Percentiles rank a stretch among this genome's conserved stretches.
Evolutionary conservation across 805 yeast genomes (phyloP).

Genomic region (Metschnikowia aberdeeniae): DNA sequence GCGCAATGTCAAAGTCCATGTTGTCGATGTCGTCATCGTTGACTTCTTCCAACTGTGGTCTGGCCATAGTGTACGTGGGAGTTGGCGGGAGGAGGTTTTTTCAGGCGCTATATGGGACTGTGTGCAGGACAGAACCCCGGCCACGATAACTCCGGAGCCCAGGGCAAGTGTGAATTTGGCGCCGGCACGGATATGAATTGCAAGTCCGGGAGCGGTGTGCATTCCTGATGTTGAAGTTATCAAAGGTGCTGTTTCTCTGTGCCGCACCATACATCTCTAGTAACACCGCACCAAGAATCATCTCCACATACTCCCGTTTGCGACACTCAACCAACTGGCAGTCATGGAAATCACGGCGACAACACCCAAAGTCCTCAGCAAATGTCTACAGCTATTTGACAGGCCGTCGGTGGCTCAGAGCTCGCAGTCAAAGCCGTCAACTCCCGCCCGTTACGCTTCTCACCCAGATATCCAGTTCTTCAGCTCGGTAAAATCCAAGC

Average conservation of each 20-base stretch:
- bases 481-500: slow-evolving; percentile 29
- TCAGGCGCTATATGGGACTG: neutral
- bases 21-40: slow-evolving; percentile 86
- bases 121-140: no score
- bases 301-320: neutral
- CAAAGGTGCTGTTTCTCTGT: no score
- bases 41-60: slow-evolving; percentile 73
- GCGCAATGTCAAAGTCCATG: slow-evolving; percentile 90
- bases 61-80: slow-evolving; percentile 24
- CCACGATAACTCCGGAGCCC: no score
- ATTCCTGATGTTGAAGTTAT: no score
- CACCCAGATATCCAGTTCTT: slow-evolving; percentile 41
- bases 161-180: no score
- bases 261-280: no score
- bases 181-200: no score
- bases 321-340: neutral
- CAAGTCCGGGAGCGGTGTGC: no score
- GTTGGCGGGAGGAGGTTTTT: slow-evolving; percentile 1
- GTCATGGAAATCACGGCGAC: slow-evolving; percentile 7
- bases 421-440: slow-evolving; percentile 4
- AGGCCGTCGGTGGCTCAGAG: neutral
- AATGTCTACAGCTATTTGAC: slow-evolving; percentile 12
- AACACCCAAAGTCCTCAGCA: slow-evolving; percentile 15
- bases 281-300: no score
- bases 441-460: slow-evolving; percentile 16